phyloP scores from a whole-genome alignment of 164 flowering plant species.

The Vitis cinerea region DNA sequence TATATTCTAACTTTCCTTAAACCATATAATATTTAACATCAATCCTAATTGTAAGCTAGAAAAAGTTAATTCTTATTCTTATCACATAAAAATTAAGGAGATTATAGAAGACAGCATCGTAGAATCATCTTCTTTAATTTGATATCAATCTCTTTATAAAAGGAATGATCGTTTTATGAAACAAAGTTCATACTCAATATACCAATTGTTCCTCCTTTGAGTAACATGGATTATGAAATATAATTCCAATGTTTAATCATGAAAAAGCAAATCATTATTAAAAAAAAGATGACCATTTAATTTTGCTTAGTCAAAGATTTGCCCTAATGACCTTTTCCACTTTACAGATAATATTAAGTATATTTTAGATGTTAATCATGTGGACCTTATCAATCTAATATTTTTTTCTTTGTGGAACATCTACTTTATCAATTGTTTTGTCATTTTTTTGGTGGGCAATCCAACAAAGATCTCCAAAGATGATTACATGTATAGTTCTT shows the following conservation, averaged over 20 bases:
- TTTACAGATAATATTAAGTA: conserved; percentile 5
- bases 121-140: background rate
- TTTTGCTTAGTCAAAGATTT: conserved; percentile 12
- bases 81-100: too few species aligned
- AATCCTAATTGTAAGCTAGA: too few species aligned
- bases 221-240: background rate
- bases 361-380: too few species aligned
- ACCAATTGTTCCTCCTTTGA: background rate
- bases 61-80: too few species aligned
- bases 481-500: background rate
- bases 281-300: background rate
- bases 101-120: too few species aligned
- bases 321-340: background rate
- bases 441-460: background rate
- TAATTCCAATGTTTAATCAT: background rate
- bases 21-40: too few species aligned
- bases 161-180: background rate
- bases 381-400: too few species aligned
- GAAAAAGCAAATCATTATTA: background rate
- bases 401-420: too few species aligned
- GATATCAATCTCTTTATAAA: background rate
- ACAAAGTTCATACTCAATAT: background rate
- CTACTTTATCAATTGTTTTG: too few species aligned
- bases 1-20: too few species aligned
- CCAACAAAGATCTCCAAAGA: background rate